These are phyloP conservation scores for Thalassiosira allenii DNA, from an alignment of 352 stramenopile species.

Conservation along the genomic window DNA sequence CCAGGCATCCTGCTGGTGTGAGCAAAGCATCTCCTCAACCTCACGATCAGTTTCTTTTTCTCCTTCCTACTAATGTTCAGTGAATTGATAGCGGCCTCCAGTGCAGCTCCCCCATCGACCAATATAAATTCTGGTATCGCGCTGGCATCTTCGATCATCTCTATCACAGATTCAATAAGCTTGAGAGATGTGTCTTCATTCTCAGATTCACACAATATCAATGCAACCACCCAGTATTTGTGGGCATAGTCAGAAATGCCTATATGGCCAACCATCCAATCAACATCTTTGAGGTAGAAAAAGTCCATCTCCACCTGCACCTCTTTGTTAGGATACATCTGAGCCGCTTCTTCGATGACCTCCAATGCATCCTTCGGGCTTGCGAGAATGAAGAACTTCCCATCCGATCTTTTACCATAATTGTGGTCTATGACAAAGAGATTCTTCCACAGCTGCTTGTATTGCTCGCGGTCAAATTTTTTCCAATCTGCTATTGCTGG, in stretches of 20 bases:
- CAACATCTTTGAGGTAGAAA: background rate
- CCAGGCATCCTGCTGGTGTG: background rate
- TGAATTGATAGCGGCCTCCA: background rate
- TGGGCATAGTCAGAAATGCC: conserved; percentile 14
- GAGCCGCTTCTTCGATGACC: background rate
- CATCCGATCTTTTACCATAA: background rate
- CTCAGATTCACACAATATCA: conserved; percentile 1
- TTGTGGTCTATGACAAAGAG: conserved; percentile 13
- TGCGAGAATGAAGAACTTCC: conserved; percentile 6
- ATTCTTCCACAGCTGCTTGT: background rate
- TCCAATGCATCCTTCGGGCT: conserved; percentile 3
- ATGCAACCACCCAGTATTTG: conserved; percentile 2
- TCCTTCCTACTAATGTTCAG: background rate
- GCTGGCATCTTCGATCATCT: background rate
- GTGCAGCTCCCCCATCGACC: conserved; percentile 13
- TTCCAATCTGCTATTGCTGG: background rate
- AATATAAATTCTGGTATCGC: background rate
- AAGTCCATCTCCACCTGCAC: conserved; percentile 2
- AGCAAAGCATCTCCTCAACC: background rate
- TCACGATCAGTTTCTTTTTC: background rate
- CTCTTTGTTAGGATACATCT: conserved; percentile 2
- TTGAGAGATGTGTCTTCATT: background rate
- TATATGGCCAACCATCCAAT: conserved; percentile 4
- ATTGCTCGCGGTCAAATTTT: background rate
- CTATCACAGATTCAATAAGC: background rate